These are phyloP conservation scores for Aspergillus sp. DNA, from an alignment of 2,329 filamentous ascomycete genomes.

Conservation along the genomic window DNA sequence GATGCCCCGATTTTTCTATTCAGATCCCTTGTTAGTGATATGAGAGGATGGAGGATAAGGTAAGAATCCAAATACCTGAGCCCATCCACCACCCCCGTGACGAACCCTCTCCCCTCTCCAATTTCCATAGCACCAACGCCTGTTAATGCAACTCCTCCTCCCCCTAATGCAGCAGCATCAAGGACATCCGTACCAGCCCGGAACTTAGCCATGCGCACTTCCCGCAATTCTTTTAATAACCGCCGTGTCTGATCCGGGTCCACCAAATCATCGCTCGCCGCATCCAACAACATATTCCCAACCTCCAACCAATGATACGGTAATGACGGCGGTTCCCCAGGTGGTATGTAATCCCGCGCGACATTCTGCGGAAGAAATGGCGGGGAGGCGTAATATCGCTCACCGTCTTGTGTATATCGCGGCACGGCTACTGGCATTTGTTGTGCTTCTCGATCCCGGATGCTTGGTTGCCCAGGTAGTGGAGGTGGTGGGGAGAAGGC, in stretches of 20 bases:
- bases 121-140: constrained; percentile 93
- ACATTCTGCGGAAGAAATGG: constrained; percentile 76
- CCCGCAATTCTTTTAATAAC: constrained; percentile 71
- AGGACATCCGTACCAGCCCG: constrained; percentile 65
- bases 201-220: constrained; percentile 86
- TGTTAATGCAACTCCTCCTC: constrained; percentile 64
- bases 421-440: constrained; percentile 18
- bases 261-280: constrained; percentile 75
- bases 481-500: constrained; percentile 73
- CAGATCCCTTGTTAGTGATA: neutral
- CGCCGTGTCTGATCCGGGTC: constrained; percentile 67
- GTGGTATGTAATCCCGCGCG: constrained; percentile 53
- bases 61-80: constrained; percentile 46
- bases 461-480: constrained; percentile 44
- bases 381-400: constrained; percentile 47
- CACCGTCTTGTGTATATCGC: constrained; percentile 33
- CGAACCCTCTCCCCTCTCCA: constrained; percentile 75
- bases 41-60: neutral
- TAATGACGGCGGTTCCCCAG: constrained; percentile 40
- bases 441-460: constrained; percentile 15
- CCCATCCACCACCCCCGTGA: constrained; percentile 79
- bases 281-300: constrained; percentile 76
- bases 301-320: constrained; percentile 97
- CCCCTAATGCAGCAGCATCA: constrained; percentile 45
- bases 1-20: constrained; percentile 69